Evolutionary conservation across 2,329 filamentous ascomycete species (phyloP), one percentile per base, ranked within the genome.

Genomic region (Talaromyces marneffei): DNA sequence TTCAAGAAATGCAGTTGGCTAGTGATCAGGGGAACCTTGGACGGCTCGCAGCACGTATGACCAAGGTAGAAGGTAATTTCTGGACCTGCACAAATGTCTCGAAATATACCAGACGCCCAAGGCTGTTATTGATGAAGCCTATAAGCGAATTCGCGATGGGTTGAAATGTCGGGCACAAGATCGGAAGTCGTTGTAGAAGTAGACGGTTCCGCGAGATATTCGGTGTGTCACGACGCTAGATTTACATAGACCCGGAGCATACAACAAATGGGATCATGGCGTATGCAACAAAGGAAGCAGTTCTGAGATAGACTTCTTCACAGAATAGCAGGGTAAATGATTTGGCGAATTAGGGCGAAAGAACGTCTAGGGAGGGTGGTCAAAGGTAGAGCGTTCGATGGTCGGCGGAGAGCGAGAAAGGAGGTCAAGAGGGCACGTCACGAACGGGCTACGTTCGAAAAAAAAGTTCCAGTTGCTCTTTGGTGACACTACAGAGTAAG

Each of bases 211-310:
- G 33, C 46, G 57, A 59, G 27, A 16, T 50, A 29, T 14, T 42
- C 35, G 23, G 57, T 52, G 33, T 37, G 37, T 63, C 42, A 60
- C 40, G 35, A 53, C 52, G 52, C 61, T 40, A 56, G 59, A 33
- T 71, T 73, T 68, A 73, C 66, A 70, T 67, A 65, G 64, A 70
- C 64, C 69, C 66, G 68, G 64, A 66, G 66, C 66, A 68, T 68
- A 65, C 67, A 65, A 64, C 61, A 62, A 63, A 63, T 63, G 66
- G 67, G 67, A 68, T 69, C 72, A 74, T 74, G 72, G 71, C 68
- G 72, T 69, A 69, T 65, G 68, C 66, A 60, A 61, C 14, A 55
- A 42, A 64, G 48, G 60, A 54, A 60, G 33, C 48, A 52, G 29
- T 35, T 52, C 48, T 20, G 48, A 33, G 27, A 52, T 50, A 31